Conservation (phyloP, 2,329 filamentous ascomycete genomes). For the Colletotrichum truncatum region DNA sequence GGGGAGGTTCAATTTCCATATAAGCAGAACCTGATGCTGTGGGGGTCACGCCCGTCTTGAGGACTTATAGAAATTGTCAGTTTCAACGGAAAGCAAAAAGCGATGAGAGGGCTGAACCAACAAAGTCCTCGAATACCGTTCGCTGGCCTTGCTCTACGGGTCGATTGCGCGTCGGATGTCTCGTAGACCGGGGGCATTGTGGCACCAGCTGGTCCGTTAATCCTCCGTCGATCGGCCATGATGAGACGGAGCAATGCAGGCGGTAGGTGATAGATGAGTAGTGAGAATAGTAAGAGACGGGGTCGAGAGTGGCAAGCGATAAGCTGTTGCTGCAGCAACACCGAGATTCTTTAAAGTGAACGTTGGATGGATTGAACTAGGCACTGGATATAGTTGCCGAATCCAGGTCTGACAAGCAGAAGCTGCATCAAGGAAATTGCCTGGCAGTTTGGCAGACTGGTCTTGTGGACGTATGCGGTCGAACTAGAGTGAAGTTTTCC, state of each 20-base stretch:
- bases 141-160: slow-evolving; percentile 65
- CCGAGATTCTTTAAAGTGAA: no score
- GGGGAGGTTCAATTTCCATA: slow-evolving; percentile 70
- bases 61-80: slow-evolving; percentile 63
- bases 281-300: no score
- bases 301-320: no score
- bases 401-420: no score
- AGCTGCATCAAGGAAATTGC: no score
- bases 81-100: neutral
- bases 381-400: no score
- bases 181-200: slow-evolving; percentile 81
- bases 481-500: no score
- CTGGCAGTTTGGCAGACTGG: neutral
- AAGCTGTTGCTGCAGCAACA: no score
- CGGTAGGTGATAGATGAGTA: no score
- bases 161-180: slow-evolving; percentile 45
- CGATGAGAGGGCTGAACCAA: slow-evolving; percentile 55
- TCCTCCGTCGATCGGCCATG: slow-evolving; percentile 87
- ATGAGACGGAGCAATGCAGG: neutral
- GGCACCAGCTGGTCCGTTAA: slow-evolving; percentile 85
- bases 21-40: slow-evolving; percentile 95
- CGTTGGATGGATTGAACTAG: no score
- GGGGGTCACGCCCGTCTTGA: slow-evolving; percentile 91
- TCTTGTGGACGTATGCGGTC: no score
- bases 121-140: slow-evolving; percentile 87